Base-by-base conservation (phyloP, 2,329 filamentous ascomycete genomes). In the Aspergillus pseudotamarii region DNA sequence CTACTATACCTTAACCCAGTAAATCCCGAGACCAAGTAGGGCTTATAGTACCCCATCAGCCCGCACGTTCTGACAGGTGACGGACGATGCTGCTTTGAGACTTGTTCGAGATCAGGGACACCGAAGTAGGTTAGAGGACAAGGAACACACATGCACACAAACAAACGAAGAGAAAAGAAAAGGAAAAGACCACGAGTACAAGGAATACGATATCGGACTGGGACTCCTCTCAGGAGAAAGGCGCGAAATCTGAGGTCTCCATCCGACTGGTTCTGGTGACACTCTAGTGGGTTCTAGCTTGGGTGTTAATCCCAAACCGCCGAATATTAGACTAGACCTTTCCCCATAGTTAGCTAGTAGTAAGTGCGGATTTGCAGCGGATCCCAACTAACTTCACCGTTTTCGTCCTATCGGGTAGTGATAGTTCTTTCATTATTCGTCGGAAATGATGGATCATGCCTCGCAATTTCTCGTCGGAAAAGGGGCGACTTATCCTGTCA, bases 201-300 rank as follows among this genome's bases (percentile, higher is more conserved):
- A 59, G 21, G 28, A 34, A 32, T 34, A 30, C 56, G 38, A 45
- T 34, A 45, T 34, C 14, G 36, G 26, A 55, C 23, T 38, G 38
- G 34, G 26, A 51, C 28, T 45, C 32, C 41, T 41, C 45, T 60
- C 57, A 63, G 58, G 57, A 54, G 51, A 36, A 32, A 58, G 43
- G 50, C 59, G 66, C 57, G 61, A 65, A 66, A 65, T 66, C 57
- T 69, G 67, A 72, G 63, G 69, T 69, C 69, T 65, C 72, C 70
- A 72, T 61, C 54, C 60, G 62, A 63, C 61, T 57, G 59, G 63
- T 75, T 74, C 73, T 66, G 71, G 66, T 62, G 65, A 64, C 60
- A 61, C 64, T 74, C 73, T 75, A 75, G 72, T 68, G 72, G 64
- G 65, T 73, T 76, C 74, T 76, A 75, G 73, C 68, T 66, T 67